A percentile compares a stretch with the other conserved stretches of the same genome.
phyloP scores from a whole-genome alignment of 352 stramenopile genomes.

The Globisporangium paroecandrum region DNA sequence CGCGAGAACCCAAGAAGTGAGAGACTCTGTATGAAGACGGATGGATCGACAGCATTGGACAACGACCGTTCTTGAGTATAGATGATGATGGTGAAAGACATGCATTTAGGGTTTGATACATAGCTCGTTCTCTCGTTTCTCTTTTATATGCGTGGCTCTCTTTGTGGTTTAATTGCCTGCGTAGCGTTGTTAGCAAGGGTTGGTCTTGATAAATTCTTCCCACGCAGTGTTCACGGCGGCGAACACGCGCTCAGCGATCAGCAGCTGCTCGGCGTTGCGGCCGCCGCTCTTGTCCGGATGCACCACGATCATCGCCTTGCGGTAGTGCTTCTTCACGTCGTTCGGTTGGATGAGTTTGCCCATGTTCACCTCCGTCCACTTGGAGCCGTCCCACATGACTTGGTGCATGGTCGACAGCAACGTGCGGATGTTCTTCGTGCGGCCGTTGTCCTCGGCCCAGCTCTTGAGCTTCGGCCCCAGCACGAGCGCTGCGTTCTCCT shows the following conservation, averaged over 20 bases:
- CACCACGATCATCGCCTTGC: slow-evolving; percentile 91
- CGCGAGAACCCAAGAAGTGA: background rate
- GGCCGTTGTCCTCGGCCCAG: slow-evolving; percentile 85
- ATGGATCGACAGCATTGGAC: background rate
- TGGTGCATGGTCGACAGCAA: slow-evolving; percentile 90
- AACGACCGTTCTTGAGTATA: slow-evolving; percentile 14
- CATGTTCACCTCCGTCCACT: slow-evolving; percentile 89
- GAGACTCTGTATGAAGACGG: background rate
- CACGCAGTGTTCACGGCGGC: slow-evolving; percentile 88
- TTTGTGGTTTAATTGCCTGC: background rate
- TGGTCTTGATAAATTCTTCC: slow-evolving; percentile 81
- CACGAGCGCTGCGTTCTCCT: slow-evolving; percentile 51
- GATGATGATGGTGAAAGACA: slow-evolving; percentile 18
- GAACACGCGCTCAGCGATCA: slow-evolving; percentile 90
- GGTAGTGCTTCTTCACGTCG: slow-evolving; percentile 90
- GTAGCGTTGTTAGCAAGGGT: slow-evolving; percentile 42
- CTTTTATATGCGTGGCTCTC: background rate
- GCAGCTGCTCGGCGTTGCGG: slow-evolving; percentile 80
- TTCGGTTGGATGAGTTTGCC: slow-evolving; percentile 88
- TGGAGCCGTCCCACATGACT: slow-evolving; percentile 88
- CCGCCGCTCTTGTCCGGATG: slow-evolving; percentile 89
- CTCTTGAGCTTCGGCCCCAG: slow-evolving; percentile 73
- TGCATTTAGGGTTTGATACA: slow-evolving; percentile 26
- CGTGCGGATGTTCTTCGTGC: slow-evolving; percentile 89
- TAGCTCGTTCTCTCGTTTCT: slow-evolving; percentile 2